Percentiles rank a stretch among this genome's conserved stretches.
Evolutionary conservation across 768 basidiomycete genomes (phyloP).

Genomic region (Dacryopinax primogenitus): DNA sequence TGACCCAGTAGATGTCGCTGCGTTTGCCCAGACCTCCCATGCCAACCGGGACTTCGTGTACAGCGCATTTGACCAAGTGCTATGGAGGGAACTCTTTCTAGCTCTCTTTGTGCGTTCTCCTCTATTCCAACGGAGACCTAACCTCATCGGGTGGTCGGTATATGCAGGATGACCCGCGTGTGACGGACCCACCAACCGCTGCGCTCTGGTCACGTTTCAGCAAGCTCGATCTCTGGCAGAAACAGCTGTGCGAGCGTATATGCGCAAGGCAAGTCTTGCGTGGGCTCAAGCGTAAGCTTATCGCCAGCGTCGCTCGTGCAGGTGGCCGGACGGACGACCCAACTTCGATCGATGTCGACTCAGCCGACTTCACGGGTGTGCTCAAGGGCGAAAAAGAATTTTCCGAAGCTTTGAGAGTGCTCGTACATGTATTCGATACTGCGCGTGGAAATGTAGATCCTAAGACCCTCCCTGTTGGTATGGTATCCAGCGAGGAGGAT

Average conservation of each 20-base stretch:
- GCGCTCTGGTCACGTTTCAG: background rate
- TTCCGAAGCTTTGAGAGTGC: background rate
- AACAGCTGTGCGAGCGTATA: background rate
- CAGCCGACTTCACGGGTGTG: background rate
- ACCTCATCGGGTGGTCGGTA: background rate
- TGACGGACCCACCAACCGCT: background rate
- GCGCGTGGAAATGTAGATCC: background rate
- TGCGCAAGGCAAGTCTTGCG: background rate
- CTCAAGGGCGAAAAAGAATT: background rate
- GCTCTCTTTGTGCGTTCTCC: constrained; percentile 37
- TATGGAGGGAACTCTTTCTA: constrained; percentile 60
- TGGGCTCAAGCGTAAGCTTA: background rate
- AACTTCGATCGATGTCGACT: background rate
- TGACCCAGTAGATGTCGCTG: constrained; percentile 35
- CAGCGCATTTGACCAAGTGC: constrained; percentile 38
- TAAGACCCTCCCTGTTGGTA: background rate
- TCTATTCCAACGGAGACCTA: background rate
- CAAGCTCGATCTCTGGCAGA: constrained; percentile 1
- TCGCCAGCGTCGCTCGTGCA: background rate
- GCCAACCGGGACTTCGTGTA: constrained; percentile 40
- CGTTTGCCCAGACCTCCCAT: constrained; percentile 45
- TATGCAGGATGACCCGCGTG: background rate
- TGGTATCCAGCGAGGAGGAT: background rate
- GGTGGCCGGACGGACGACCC: background rate
- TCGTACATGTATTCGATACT: background rate